Conservation (phyloP, 352 stramenopile species). For the Phytopythium aichiense region DNA sequence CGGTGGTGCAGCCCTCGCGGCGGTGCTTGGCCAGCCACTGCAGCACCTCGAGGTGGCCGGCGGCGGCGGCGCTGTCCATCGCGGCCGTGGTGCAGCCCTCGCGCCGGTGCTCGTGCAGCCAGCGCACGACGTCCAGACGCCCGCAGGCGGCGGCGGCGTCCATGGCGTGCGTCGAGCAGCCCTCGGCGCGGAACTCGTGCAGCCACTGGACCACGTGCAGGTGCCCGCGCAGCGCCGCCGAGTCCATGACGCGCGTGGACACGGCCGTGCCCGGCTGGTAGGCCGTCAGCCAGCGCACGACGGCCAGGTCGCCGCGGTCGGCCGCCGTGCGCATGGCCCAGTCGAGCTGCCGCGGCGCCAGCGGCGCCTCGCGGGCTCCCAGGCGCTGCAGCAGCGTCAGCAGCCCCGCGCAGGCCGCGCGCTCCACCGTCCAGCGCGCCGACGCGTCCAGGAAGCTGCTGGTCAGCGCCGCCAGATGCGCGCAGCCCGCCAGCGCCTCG, state of each 20-base stretch:
- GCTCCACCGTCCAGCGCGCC: conserved; percentile 50
- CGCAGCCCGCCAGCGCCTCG: conserved; percentile 41
- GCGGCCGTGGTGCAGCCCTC: conserved; percentile 72
- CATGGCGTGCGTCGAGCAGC: conserved; percentile 73
- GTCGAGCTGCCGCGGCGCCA: conserved; percentile 53
- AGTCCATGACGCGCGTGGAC: conserved; percentile 77
- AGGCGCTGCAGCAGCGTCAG: conserved; percentile 48
- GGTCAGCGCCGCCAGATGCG: conserved; percentile 39
- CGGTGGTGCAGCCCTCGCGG: conserved; percentile 59
- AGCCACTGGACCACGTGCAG: conserved; percentile 73
- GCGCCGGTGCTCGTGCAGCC: conserved; percentile 54
- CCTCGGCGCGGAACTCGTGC: conserved; percentile 55
- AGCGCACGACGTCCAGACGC: conserved; percentile 61
- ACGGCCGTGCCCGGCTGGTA: conserved; percentile 52
- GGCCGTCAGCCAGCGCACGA: conserved; percentile 60
- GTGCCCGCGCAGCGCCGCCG: conserved; percentile 62
- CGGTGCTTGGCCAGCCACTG: conserved; percentile 60
- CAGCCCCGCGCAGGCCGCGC: conserved; percentile 49
- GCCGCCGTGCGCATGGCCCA: conserved; percentile 65
- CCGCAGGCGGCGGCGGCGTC: conserved; percentile 72
- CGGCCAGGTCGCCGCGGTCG: conserved; percentile 54
- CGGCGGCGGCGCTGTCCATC: conserved; percentile 66
- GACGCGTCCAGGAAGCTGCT: conserved; percentile 57
- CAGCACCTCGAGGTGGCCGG: conserved; percentile 64
- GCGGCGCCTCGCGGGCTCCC: conserved; percentile 24